Base-by-base conservation (phyloP, 1,284 basidiomycete genomes). In the Phaffia rhodozyma region DNA sequence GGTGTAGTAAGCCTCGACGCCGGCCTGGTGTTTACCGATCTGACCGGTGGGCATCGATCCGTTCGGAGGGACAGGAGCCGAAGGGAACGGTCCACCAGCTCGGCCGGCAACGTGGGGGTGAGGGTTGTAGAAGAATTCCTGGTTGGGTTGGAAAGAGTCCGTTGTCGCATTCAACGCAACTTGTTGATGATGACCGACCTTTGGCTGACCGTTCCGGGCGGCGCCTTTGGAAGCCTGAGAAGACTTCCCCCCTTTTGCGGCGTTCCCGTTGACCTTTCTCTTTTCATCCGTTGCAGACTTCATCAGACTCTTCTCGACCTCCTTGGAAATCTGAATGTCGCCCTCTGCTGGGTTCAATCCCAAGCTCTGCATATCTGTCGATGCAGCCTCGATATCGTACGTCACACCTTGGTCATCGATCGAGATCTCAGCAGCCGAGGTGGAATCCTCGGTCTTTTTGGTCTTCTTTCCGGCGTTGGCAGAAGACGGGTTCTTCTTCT, bases 281-380 rank as follows among this genome's bases (percentile, higher is more conserved):
- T 47, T 29, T 29, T 30, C 55, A 16, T 51, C 47, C 9, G 53
- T 25, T 20, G 60, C 18, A 18, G 43, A 29, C 49, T 58, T 59
- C 30, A 64, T 58, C 20, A 64, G 58, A 38, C 62, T 64, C 52
- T 53, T 51, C 53, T 64, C 58, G 32, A 64, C 62, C 25, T 64
- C 58, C 16, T 34, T 60, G 9, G 62, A 64, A 23, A 64, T 51
- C 58, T 64, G 58, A 55, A 64, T 53, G 4, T 50, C 23, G 13
- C 54, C 56, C 30, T 57, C 56, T 16, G 38, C 13, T 7, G 38
- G 38, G 13, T 43, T 43, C 7, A 43, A 16, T 43, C 38, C 38
- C 38, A 43, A 11, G 13, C 16, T 43, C 38, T 43, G 38, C 38
- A 43, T 43, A 16, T 43, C 38, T 43, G 38, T 43, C 38, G 38